phyloP scores from a whole-genome alignment of 2,329 filamentous ascomycete species.

The Huntiella bhutanensis region DNA sequence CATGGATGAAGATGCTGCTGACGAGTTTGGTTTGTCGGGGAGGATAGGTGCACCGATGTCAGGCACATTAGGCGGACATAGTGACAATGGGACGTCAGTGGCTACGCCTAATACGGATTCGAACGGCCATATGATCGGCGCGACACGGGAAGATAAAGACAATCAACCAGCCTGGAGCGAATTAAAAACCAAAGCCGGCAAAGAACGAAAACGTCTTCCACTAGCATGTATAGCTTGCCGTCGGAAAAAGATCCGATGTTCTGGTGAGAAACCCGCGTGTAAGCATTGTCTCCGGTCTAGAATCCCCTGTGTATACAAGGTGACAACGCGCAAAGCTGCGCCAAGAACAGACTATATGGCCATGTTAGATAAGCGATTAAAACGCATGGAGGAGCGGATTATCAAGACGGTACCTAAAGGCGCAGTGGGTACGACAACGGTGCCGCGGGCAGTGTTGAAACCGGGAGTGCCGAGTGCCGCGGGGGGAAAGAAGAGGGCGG shows the following conservation, averaged over 20 bases:
- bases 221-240: slow-evolving; percentile 90
- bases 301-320: slow-evolving; percentile 94
- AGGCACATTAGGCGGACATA: no score
- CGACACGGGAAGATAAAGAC: slow-evolving; percentile 31
- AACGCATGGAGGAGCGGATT: slow-evolving; percentile 93
- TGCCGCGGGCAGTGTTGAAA: slow-evolving; percentile 69
- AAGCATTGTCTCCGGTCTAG: slow-evolving; percentile 86
- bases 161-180: slow-evolving; percentile 56
- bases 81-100: no score
- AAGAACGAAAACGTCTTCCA: slow-evolving; percentile 82
- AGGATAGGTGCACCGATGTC: no score
- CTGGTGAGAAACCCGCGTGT: slow-evolving; percentile 91
- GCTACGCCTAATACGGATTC: background rate
- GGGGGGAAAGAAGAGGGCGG: slow-evolving; percentile 55
- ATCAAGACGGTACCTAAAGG: slow-evolving; percentile 88
- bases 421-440: slow-evolving; percentile 39
- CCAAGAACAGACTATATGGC: slow-evolving; percentile 97
- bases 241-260: slow-evolving; percentile 94
- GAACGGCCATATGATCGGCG: slow-evolving; percentile 19
- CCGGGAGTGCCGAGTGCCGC: slow-evolving; percentile 44
- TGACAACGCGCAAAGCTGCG: slow-evolving; percentile 82
- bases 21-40: slow-evolving; percentile 36
- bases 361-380: slow-evolving; percentile 89
- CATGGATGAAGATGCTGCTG: slow-evolving; percentile 33
- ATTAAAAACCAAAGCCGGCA: slow-evolving; percentile 79